Conservation (phyloP, 2,329 filamentous ascomycete genomes). For the Clonostachys chloroleuca region DNA sequence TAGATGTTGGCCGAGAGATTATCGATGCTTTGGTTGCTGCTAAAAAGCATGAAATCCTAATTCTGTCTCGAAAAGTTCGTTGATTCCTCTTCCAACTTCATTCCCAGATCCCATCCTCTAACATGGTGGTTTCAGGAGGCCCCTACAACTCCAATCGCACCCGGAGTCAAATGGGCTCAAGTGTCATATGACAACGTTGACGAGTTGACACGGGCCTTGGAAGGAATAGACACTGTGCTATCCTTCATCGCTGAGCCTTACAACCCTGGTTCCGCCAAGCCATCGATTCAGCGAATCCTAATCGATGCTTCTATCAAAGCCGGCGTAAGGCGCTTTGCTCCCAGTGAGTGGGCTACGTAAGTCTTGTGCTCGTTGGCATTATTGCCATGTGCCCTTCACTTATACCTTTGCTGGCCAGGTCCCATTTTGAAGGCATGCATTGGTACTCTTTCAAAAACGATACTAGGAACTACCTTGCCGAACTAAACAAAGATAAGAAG, state of each 20-base stretch:
- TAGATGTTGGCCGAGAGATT: too few species aligned
- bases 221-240: slow-evolving; percentile 45
- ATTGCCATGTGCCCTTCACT: too few species aligned
- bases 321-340: slow-evolving; percentile 56
- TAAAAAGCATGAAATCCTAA: too few species aligned
- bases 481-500: slow-evolving; percentile 41
- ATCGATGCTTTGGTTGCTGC: too few species aligned
- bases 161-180: neutral
- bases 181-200: neutral
- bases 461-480: slow-evolving; percentile 42
- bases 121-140: too few species aligned
- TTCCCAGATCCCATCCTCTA: too few species aligned
- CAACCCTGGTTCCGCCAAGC: slow-evolving; percentile 6
- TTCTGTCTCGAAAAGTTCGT: too few species aligned
- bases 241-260: slow-evolving; percentile 35
- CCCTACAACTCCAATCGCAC: too few species aligned
- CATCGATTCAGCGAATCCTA: slow-evolving; percentile 29
- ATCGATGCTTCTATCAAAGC: slow-evolving; percentile 53
- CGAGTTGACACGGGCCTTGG: neutral
- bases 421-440: slow-evolving; percentile 23
- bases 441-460: slow-evolving; percentile 43
- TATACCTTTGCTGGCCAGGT: too few species aligned
- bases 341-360: slow-evolving; percentile 51
- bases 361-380: neutral
- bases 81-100: too few species aligned